phyloP scores from a whole-genome alignment of 75 land plant genomes.

The Isoetes taiwanensis region DNA sequence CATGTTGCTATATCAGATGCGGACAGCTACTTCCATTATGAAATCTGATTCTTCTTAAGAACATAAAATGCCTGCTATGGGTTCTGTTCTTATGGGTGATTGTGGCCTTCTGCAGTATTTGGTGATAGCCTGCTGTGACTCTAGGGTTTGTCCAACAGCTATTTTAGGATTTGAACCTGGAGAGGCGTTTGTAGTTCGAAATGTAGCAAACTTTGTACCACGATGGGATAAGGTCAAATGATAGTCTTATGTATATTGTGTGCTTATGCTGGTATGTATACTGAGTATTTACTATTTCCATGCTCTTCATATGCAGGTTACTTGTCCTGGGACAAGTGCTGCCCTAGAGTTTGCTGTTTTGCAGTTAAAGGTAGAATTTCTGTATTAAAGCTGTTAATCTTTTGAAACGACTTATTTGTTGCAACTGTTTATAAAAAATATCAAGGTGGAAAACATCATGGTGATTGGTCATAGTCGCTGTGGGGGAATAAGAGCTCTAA shows the following conservation, averaged over 20 bases:
- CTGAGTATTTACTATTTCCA: background rate
- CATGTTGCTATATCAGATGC: background rate
- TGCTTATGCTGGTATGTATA: background rate
- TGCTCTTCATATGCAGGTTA: conserved; percentile 6
- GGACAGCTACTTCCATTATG: background rate
- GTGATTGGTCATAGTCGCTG: conserved; percentile 76
- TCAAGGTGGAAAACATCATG: conserved; percentile 59
- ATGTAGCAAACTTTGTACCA: conserved; percentile 79
- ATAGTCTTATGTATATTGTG: background rate
- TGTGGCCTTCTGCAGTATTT: conserved; percentile 46
- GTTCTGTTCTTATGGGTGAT: background rate
- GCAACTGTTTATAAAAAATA: background rate
- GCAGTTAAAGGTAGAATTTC: conserved; percentile 36
- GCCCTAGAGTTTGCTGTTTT: conserved; percentile 54
- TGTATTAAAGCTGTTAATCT: background rate
- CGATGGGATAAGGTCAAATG: conserved; percentile 22
- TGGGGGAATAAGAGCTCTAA: conserved; percentile 71
- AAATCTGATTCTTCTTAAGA: background rate
- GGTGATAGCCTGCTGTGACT: conserved; percentile 88
- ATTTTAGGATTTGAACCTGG: conserved; percentile 79
- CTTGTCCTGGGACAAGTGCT: conserved; percentile 15
- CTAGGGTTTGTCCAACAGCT: conserved; percentile 75
- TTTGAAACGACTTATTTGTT: background rate
- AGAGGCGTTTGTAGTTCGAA: conserved; percentile 69
- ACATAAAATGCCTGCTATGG: too few relatives aligned